Evolutionary conservation across 2,329 filamentous ascomycete genomes (phyloP), one percentile per base, ranked within the genome.

Genomic region (Raffaelea albimanens): DNA sequence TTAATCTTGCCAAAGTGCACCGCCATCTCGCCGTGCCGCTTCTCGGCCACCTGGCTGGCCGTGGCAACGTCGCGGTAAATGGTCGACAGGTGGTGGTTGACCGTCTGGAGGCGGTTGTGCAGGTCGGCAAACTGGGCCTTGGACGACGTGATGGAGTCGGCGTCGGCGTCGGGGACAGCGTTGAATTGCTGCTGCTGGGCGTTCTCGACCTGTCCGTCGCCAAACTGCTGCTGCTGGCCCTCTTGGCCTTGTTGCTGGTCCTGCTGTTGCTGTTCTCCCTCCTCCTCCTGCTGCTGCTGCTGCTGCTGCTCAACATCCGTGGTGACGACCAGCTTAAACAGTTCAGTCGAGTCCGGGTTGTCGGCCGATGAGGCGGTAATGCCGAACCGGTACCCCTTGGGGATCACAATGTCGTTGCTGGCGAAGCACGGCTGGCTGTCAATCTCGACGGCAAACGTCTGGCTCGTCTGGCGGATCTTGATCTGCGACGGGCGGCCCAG

Each of bases 301-400:
- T 52, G 44, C 39, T 61, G 59, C 22, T 45, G 20, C 44, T 65
- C 59, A 25, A 63, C 62, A 22, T 80, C 76, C 11, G 76, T 82
- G 59, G 82, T 79, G 45, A 93, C 78, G 33, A 85, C 75, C 61
- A 97, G 77, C 63, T 91, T 94, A 72, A 90, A 93, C 55, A 95
- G 66, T 66, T 98, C 93, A 59, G 96, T 95, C 5, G 88, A 95
- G 67, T 98, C 93, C 1, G 93, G 89, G 58, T 82, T 90, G 56
- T 97, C 91, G 25, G 87, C 86, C 3, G 87, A 91, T 16, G 87
- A 86, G 39, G 91, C 93, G 13, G 85, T 88, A 56, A 98, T 70
- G 57, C 93, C 93, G 55, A 95, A 87, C 62, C 78, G 77, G 69
- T 97, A 94, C 55, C 87, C 87, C 2, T 75, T 58, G 3, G 91